A percentile compares a stretch with the other conserved stretches of the same genome.
Conservation (phyloP, 177 flowering plant species). For the Vitis hybrid region DNA sequence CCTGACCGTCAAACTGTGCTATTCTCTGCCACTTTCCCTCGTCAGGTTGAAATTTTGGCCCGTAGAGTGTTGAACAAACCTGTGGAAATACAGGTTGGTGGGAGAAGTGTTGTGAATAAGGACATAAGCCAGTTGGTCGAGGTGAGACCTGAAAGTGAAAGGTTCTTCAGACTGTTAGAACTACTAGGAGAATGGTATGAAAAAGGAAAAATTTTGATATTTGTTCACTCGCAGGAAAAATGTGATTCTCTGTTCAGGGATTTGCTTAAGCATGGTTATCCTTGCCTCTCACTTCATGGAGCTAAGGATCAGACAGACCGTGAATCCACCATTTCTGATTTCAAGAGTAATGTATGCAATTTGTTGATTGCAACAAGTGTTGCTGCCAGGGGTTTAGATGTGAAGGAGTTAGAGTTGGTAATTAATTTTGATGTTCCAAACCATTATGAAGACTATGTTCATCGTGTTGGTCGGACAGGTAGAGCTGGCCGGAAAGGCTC, state of each 20-base stretch:
- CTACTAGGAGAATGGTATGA: conserved; percentile 87
- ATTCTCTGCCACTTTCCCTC: conserved; percentile 95
- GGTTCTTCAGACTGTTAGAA: conserved; percentile 75
- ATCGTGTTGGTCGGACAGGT: conserved; percentile 92
- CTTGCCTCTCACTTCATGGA: conserved; percentile 93
- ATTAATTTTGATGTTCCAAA: conserved; percentile 83
- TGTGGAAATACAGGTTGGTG: conserved; percentile 90
- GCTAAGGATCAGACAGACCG: conserved; percentile 94
- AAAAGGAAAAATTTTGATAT: conserved; percentile 84
- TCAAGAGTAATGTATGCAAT: conserved; percentile 83
- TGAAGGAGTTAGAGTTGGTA: conserved; percentile 88
- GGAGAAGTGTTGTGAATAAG: conserved; percentile 93
- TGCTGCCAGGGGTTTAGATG: conserved; percentile 95
- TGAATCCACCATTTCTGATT: conserved; percentile 86
- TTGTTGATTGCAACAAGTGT: conserved; percentile 83
- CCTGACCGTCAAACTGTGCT: conserved; percentile 94
- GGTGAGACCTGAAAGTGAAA: conserved; percentile 76
- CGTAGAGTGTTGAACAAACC: conserved; percentile 82
- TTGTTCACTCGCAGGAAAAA: conserved; percentile 86
- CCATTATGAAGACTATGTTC: conserved; percentile 94
- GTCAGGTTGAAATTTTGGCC: conserved; percentile 88
- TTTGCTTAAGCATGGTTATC: conserved; percentile 66
- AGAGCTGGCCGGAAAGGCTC: conserved; percentile 88
- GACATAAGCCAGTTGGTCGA: conserved; percentile 88
- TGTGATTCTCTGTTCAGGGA: conserved; percentile 82